Base-by-base conservation (phyloP, 2,329 filamentous ascomycete genomes). In the Aureobasidium sp. region DNA sequence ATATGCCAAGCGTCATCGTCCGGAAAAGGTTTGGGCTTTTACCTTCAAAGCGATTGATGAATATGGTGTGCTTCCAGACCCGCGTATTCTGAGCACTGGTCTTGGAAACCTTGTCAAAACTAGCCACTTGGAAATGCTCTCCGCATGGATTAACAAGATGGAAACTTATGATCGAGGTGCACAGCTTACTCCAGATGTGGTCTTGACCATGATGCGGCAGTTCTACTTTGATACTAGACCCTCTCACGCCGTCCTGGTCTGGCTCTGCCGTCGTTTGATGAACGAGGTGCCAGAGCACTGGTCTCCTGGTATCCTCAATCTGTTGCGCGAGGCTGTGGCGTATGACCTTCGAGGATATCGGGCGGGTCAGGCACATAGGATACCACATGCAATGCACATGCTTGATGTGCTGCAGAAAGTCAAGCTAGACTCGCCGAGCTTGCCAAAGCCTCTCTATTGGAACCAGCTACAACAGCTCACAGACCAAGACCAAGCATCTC, bases 201-300 rank as follows among this genome's bases (percentile, higher is more conserved):
- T 65, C 10, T 63, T 64, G 7, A 49, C 48, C 13, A 44, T 72
- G 49, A 37, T 73, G 29, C 64, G 61, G n/a, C 52, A 53, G 8
- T 72, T 64, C 61, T 72, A 69, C 57, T 63, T 62, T 13, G 63
- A 68, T 6, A 59, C 58, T 34, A 65, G 69, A 6, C 69, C 69
- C 27, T 65, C 69, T 13, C 69, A 72, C 45, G 57, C 62, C 13
- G 36, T 69, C 27, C 25, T 73, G 21, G 67, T 70, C 53, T 65
- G 62, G 63, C 61, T 69, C 11, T 70, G 68, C 60, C 66, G 68
- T 25, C 54, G 63, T 36, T 49, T 73, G 21, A 27, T 55, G 5
- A 37, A 41, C 8, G 10, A 21, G 8, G 65, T 62, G 9, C 66
- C 68, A 15, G 61, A 64, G 11, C 64, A 70, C 30, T 47, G 59